A percentile compares a stretch with the other conserved stretches of the same genome.
phyloP scores from a whole-genome alignment of 2,329 filamentous ascomycete species.

The Fonsecaea multimorphosa region DNA sequence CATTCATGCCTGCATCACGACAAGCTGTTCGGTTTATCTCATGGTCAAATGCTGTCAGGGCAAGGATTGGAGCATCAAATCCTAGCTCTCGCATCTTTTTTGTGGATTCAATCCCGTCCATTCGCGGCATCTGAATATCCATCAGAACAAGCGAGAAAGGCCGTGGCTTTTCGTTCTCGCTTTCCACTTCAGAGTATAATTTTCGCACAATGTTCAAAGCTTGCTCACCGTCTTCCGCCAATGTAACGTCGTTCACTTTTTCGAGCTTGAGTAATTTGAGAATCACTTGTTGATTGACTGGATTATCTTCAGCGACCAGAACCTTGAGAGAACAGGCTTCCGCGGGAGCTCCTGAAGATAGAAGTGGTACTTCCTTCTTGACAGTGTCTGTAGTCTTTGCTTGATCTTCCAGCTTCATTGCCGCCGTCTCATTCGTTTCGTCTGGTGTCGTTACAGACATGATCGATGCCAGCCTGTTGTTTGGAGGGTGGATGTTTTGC shows the following conservation, averaged over 20 bases:
- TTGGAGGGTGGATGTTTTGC: conserved; percentile 1
- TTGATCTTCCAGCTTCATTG: not conserved
- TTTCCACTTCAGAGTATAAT: conserved; percentile 61
- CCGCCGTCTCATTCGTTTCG: not conserved
- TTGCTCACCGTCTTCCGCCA: conserved; percentile 83
- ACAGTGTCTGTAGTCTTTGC: not conserved
- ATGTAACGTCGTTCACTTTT: conserved; percentile 72
- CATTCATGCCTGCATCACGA: conserved; percentile 87
- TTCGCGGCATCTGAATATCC: conserved; percentile 67
- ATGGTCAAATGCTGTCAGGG: conserved; percentile 85
- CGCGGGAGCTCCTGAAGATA: conserved; percentile 64
- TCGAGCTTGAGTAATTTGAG: conserved; percentile 64
- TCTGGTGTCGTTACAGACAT: conserved; percentile 18
- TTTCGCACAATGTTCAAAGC: conserved; percentile 82
- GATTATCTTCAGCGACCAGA: conserved; percentile 80
- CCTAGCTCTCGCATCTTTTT: conserved; percentile 68
- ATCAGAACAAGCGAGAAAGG: conserved; percentile 90
- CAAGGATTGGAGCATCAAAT: conserved; percentile 85
- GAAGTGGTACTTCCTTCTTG: not conserved
- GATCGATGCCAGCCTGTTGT: conserved; percentile 14
- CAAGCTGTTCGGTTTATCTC: conserved; percentile 85
- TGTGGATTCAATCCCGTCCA: conserved; percentile 57
- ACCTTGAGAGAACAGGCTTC: conserved; percentile 70
- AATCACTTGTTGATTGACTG: conserved; percentile 66
- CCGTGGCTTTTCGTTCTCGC: conserved; percentile 55